Base-by-base conservation (phyloP, 2,329 filamentous ascomycete species). In the Neopestalotiopsis sp. region DNA sequence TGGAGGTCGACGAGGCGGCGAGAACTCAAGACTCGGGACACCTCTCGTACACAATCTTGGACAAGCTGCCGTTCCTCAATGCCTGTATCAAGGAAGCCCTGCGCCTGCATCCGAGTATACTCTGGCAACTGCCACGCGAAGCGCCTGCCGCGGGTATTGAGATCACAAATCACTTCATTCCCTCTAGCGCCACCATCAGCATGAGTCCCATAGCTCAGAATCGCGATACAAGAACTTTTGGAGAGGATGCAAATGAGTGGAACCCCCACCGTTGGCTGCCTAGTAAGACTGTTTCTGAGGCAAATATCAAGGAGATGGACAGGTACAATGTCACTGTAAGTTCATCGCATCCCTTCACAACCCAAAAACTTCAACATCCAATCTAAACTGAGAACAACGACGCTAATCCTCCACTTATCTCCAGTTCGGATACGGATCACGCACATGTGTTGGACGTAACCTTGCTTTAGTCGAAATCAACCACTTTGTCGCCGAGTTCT, bases 11-110 rank as follows among this genome's bases (percentile, higher is more conserved):
- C 28, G 17, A 59, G 57, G 57, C 57, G 0, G 57, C 57, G 28
- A 30, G 24, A 17, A 10, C 20, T 10, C 24, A 30, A 6, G 3
- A 24, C 28, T 13, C 10, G 0, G 57, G 24, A 34, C 7, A 14
- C 24, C 12, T 59, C 10, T 17, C 28, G 7, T 59, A 59, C 57
- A 59, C 57, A 0, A 4, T 34, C 14, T 12, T 59, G 13, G 57
- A 59, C 4, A 59, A 59, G 28, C 57, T 59, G 10, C 28, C 57
- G 10, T 59, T 30, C 14, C 57, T 59, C 10, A 59, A 34, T 59
- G 57, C 57, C 2, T 59, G 57, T 7, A 59, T 59, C 57, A 59
- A 59, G 24, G 57, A 59, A 34, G 57, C 57, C 12, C 57, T 59
- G 12, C 24, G 57, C 3, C 57, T 59, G 12, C 57, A 59, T 59